Percentiles rank a stretch among this genome's conserved stretches.
Evolutionary conservation across 2,329 filamentous ascomycete genomes (phyloP).

Genomic region (Akanthomyces uredinophilus): DNA sequence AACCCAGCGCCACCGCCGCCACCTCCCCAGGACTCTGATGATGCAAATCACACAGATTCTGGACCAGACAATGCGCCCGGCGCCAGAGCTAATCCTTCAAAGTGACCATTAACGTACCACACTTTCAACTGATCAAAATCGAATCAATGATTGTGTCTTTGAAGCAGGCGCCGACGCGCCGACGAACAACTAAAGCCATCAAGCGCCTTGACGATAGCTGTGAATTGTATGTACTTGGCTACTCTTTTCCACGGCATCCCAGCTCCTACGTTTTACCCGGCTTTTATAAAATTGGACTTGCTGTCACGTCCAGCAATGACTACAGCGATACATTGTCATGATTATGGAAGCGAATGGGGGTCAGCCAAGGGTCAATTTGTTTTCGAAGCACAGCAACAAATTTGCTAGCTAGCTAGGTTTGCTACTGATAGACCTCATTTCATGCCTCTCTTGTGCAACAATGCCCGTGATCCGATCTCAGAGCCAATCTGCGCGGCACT

Average conservation of each 20-base stretch:
- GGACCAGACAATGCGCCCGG: not conserved
- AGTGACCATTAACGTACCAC: not conserved
- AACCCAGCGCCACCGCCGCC: not conserved
- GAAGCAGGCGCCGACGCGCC: not conserved
- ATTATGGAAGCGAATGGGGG: slow-evolving; percentile 3
- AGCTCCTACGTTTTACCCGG: not conserved
- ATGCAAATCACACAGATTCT: not conserved
- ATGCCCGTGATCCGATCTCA: not conserved
- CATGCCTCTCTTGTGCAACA: not conserved
- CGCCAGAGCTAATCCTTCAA: not conserved
- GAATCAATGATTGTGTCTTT: not conserved
- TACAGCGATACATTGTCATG: not conserved
- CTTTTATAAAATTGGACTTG: not conserved
- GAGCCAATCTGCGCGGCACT: not conserved
- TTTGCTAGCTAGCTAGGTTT: slow-evolving; percentile 2
- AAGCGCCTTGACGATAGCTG: not conserved
- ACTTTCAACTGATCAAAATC: not conserved
- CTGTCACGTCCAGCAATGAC: not conserved
- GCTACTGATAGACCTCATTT: not conserved
- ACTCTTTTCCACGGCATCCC: not conserved
- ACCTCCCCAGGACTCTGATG: not conserved
- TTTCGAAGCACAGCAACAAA: not conserved
- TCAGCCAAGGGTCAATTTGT: not conserved
- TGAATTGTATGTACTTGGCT: not conserved
- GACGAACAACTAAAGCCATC: not conserved